Percentiles rank a stretch among this genome's conserved stretches.
Conservation (phyloP, 306 rosid genomes). For the Inga oerstediana region DNA sequence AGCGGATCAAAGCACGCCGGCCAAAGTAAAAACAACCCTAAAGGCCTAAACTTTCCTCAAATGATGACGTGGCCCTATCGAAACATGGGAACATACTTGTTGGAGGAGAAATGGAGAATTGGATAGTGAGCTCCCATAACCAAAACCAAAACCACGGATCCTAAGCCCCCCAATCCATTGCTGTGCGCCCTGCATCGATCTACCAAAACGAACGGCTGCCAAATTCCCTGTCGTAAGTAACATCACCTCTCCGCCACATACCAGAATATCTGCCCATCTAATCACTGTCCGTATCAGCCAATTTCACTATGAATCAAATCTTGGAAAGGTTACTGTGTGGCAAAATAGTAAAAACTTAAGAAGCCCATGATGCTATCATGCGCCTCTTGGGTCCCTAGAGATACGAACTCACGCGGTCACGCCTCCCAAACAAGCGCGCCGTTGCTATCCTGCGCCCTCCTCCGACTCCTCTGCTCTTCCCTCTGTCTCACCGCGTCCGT, state of each 20-base stretch:
- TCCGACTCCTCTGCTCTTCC: constrained; percentile 20
- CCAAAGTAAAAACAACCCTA: background rate
- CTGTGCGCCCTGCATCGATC: background rate
- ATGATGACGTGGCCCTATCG: constrained; percentile 40
- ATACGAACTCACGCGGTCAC: background rate
- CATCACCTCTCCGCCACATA: background rate
- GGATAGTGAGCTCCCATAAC: constrained; percentile 5
- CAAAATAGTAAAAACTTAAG: background rate
- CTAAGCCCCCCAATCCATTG: background rate
- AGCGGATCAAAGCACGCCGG: background rate
- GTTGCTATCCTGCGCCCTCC: constrained; percentile 48
- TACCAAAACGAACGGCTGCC: background rate
- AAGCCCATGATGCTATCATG: constrained; percentile 46
- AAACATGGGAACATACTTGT: background rate
- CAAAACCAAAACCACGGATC: constrained; percentile 17
- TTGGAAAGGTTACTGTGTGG: background rate
- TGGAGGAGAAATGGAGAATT: background rate
- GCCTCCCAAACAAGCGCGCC: constrained; percentile 32
- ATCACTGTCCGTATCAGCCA: background rate
- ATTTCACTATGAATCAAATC: background rate
- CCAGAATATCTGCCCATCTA: background rate
- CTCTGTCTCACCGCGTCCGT: constrained; percentile 2
- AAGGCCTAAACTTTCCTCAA: background rate
- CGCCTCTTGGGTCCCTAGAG: constrained; percentile 35
- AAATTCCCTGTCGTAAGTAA: background rate